Base-by-base conservation (phyloP, 805 yeast species). In the Sugiyamaella valdiviana region DNA sequence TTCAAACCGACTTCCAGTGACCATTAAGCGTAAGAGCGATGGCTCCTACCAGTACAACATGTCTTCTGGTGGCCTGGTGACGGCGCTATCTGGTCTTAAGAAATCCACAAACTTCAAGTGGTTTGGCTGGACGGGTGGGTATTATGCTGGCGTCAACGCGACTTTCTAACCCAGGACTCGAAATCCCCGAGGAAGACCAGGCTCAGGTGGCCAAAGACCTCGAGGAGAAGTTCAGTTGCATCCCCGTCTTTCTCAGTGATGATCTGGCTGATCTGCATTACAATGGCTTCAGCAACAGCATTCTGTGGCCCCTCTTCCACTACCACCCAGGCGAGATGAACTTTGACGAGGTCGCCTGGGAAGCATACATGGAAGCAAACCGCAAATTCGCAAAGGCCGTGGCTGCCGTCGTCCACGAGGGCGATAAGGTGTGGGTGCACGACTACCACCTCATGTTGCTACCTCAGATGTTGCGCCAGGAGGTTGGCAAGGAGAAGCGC, bases 261-360 rank as follows among this genome's bases (percentile, higher is more conserved):
- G 87, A 85, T 53, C 76, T 93, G 54, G 97, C 98, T 0, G 98
- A 93, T 61, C 74, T 93, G 56, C 98, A 93, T 69, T 93, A 93
- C 69, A 93, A 95, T 64, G 99, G 98, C 24, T 93, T 95, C 67
- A 79, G 88, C 54, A 93, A 93, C 67, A 85, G 95, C 21, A 93
- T 93, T 54, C 71, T 93, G 55, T 93, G 99, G 99, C 99, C 99
- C 1, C 69, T 95, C 52, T 93, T 93, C 72, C 99, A 93, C 66
- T 93, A 93, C 68, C 99, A 93, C 63, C 99, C 99, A 0, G 99
- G 98, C 52, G 99, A 95, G 66, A 93, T 95, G 85, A 90, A 87
- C 64, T 93, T 93, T 62, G 99, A 93, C 67, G 99, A 93, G 64
- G 80, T 79, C 53, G 96, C 97, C 1, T 93, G 99, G 99, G 90